Base-by-base conservation (phyloP, 1,139 yeast species). In the Suhomyces maxii region DNA sequence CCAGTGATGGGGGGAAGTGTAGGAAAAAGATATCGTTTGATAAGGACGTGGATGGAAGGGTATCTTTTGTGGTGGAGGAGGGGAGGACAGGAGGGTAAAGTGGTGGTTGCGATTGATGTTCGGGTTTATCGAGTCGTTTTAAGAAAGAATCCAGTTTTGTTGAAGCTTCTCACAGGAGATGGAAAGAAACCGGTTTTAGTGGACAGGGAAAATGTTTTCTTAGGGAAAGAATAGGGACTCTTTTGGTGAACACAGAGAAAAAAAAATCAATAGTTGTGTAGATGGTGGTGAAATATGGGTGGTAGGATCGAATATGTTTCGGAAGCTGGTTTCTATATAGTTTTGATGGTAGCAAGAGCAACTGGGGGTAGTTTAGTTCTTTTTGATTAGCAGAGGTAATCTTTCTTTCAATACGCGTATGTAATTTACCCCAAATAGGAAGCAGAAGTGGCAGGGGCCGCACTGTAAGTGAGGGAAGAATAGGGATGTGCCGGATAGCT, bases 381-480 rank as follows among this genome's bases (percentile, higher is more conserved):
- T 33, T 14, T 10, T 23, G 37, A 39, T 31, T 9, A 26, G 23
- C 23, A 18, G 34, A 36, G 45, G 37, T 39, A 42, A 42, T 43
- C 28, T 25, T 28, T 18, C 23, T 18, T 36, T 26, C 14, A 41
- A 26, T 42, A 46, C 46, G 49, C 46, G 46, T 42, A 13, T 39
- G 26, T 34, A 46, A 46, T 46, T 46, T 46, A 42, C 9, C 49
- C 49, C 49, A 23, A 46, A 32, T 46, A 35, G 49, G 49, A 46
- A 46, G 32, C 26, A n/a, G 41, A 11, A n/a, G 18, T 40, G 26
- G 41, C 46, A 46, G 49, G 49, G 37, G 43, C 30, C 18, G 35
- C 31, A 25, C 36, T 26, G 26, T 38, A 34, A 36, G 45, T 37
- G 45, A 23, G 36, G 36, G 12, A 8, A 37, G 28, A 11, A 9